A percentile compares a stretch with the other conserved stretches of the same genome.
Conservation (phyloP, 305 asterid species). For the Solanum hybrid region DNA sequence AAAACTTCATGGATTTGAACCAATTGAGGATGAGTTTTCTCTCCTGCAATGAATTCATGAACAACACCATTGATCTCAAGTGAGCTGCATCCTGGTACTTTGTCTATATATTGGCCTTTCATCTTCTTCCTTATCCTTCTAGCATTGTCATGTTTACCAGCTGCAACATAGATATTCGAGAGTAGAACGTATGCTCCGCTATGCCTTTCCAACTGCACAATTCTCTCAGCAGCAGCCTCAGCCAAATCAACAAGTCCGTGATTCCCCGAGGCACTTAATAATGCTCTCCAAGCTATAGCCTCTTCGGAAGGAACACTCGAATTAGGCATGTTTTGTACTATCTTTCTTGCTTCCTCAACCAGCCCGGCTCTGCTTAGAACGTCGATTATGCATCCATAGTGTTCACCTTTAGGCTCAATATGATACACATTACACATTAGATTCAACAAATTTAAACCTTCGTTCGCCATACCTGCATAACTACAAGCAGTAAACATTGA, state of each 20-base stretch:
- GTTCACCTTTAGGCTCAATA: constrained; percentile 51
- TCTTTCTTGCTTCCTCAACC: constrained; percentile 40
- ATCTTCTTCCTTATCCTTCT: constrained; percentile 40
- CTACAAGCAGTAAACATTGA: constrained; percentile 62
- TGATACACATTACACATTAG: constrained; percentile 38
- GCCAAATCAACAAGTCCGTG: constrained; percentile 35
- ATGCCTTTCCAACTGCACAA: constrained; percentile 43
- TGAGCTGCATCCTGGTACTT: constrained; percentile 72
- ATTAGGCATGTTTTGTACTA: constrained; percentile 33
- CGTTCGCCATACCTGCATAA: constrained; percentile 49
- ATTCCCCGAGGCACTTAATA: constrained; percentile 44
- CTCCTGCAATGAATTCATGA: constrained; percentile 66
- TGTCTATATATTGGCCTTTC: constrained; percentile 47
- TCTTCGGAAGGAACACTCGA: constrained; percentile 23
- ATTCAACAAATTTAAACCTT: constrained; percentile 40
- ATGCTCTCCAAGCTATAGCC: constrained; percentile 69
- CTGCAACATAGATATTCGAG: constrained; percentile 46
- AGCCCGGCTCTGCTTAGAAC: constrained; percentile 43
- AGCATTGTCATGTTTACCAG: constrained; percentile 43
- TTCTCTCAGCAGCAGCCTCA: constrained; percentile 47
- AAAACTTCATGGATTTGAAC: constrained; percentile 28
- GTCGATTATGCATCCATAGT: constrained; percentile 58
- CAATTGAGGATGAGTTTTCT: constrained; percentile 27
- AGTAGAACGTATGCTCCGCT: constrained; percentile 63
- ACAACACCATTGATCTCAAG: constrained; percentile 52